A percentile compares a stretch with the other conserved stretches of the same genome.
These are phyloP conservation scores for Starmerella riodocensis DNA, from an alignment of 805 yeast genomes.

Conservation along the genomic window DNA sequence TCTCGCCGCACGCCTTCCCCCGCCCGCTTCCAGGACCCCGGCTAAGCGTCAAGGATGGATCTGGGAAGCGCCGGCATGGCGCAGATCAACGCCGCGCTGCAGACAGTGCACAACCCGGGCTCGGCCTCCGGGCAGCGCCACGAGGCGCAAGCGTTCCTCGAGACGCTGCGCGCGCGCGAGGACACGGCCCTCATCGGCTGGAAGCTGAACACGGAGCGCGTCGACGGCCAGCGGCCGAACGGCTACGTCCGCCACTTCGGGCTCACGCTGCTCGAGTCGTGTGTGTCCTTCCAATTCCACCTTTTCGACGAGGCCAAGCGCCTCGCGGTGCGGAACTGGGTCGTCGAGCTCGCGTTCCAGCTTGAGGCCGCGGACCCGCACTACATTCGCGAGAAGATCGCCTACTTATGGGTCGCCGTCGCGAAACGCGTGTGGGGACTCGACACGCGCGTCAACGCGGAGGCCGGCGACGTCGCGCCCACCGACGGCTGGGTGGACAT, in stretches of 20 bases:
- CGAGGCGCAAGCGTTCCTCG: constrained; percentile 54
- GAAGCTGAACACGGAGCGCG: constrained; percentile 35
- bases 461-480: constrained; percentile 23
- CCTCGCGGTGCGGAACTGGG: constrained; percentile 67
- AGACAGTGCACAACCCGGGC: constrained; percentile 29
- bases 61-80: background rate
- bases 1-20: no score
- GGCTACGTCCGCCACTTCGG: constrained; percentile 82
- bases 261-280: constrained; percentile 58
- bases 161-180: constrained; percentile 56
- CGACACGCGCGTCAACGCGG: constrained; percentile 16
- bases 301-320: constrained; percentile 47
- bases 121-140: constrained; percentile 30
- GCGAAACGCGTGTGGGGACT: constrained; percentile 89
- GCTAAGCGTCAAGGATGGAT: background rate
- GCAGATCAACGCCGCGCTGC: constrained; percentile 57
- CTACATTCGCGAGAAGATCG: constrained; percentile 76
- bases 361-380: constrained; percentile 64
- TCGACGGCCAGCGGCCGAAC: constrained; percentile 25
- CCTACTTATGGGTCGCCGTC: constrained; percentile 79
- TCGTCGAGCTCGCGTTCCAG: constrained; percentile 58
- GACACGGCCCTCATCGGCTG: constrained; percentile 91
- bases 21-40: no score
- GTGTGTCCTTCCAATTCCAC: constrained; percentile 45
- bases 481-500: constrained; percentile 65